Evolutionary conservation across 257 asterid genomes (phyloP), one percentile per base, ranked within the genome.

Genomic region (Forsythia viridissima): DNA sequence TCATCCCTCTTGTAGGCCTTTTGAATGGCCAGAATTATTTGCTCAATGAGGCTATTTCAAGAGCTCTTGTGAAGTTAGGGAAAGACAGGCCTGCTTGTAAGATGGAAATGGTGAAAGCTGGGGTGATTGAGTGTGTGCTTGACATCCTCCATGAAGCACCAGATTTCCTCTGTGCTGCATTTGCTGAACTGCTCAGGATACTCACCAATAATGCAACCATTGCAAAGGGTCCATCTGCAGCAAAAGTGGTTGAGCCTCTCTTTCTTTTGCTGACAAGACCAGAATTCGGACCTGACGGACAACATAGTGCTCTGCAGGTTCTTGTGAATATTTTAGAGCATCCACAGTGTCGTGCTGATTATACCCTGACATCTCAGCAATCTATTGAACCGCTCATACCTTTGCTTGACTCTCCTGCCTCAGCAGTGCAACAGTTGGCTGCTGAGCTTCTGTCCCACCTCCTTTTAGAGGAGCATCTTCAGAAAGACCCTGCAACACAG

Each of bases 71-170:
- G 76, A 96, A 96, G 91, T 83, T 96, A 70, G 98, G 97, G 73
- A 96, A 93, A 84, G 98, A 96, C 81, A 88, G 99, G 87, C 98
- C 99, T 66, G 89, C 91, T 6, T 92, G 98, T 82, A 96, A 96
- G 92, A 89, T 91, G 87, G 99, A 96, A 81, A 96, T 96, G 99
- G 97, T 93, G 86, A 96, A 96, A 86, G 96, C 98, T 39, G 99
- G 97, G 41, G 91, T 88, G 24, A 85, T 92, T 42, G 99, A 92
- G 85, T 82, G 94, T 55, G 82, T 87, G 75, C 98, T 96, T 52
- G 96, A 92, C 73, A 92, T 96, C 72, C 94, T 93, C 66, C 94
- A 92, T 12, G 99, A 96, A 79, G 99, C 98, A 63, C 97, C 99
- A 8, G 94, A 93, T 87, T 93, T 92, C 82, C 91, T 93, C 12